Evolutionary conservation across 2,329 filamentous ascomycete species (phyloP).

Genomic region (Pestalotiopsis sp.): DNA sequence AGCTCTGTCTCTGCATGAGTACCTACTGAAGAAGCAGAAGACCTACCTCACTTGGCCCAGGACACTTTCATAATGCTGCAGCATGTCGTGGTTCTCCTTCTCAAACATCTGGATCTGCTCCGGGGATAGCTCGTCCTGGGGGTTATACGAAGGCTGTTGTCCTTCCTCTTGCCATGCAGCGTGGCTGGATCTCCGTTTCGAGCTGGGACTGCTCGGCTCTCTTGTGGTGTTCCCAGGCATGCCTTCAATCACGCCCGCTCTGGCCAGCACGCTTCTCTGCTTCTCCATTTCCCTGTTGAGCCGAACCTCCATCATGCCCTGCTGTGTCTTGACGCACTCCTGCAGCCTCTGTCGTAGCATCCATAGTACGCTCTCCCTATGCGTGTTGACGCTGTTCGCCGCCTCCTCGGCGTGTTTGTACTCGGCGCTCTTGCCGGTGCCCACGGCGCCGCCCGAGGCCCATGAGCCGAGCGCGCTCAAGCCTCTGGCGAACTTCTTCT

Average conservation of each 20-base stretch:
- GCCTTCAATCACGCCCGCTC: slow-evolving; percentile 48
- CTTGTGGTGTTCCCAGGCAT: slow-evolving; percentile 21
- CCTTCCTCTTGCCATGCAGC: slow-evolving; percentile 23
- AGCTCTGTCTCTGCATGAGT: not conserved
- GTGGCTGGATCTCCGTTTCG: slow-evolving; percentile 23
- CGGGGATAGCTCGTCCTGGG: slow-evolving; percentile 63
- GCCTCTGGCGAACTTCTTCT: slow-evolving; percentile 68
- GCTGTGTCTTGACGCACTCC: slow-evolving; percentile 76
- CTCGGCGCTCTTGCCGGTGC: slow-evolving; percentile 57
- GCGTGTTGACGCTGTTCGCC: slow-evolving; percentile 66
- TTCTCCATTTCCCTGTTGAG: slow-evolving; percentile 85
- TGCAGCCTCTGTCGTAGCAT: slow-evolving; percentile 77
- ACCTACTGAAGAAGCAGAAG: not conserved
- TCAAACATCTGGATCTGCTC: slow-evolving; percentile 95
- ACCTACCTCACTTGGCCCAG: slow-evolving; percentile 86
- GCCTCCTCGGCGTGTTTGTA: slow-evolving; percentile 73
- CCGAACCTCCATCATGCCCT: slow-evolving; percentile 90
- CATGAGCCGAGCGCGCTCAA: slow-evolving; percentile 66
- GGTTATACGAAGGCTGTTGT: slow-evolving; percentile 21
- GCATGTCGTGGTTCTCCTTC: slow-evolving; percentile 88
- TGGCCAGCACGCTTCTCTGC: slow-evolving; percentile 83
- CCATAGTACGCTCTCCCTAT: slow-evolving; percentile 84
- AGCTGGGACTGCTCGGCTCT: slow-evolving; percentile 21
- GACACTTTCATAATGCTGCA: slow-evolving; percentile 92
- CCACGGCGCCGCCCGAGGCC: slow-evolving; percentile 65